Percentiles rank a stretch among this genome's conserved stretches.
Conservation (phyloP, 2,329 filamentous ascomycete genomes). For the Thielaviopsis musarum region DNA sequence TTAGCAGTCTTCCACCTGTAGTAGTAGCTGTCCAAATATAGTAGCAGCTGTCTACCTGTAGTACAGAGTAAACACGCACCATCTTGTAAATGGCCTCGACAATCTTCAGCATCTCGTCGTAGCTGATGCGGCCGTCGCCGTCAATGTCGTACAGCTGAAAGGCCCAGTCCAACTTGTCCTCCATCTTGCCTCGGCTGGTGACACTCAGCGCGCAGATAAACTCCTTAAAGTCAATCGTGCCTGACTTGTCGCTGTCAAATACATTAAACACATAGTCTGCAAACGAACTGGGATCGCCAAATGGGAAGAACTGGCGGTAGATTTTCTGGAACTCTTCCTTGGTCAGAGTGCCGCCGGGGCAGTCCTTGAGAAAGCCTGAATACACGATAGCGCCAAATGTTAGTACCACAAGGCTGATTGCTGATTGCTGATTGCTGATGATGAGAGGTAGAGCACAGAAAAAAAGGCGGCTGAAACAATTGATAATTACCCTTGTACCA, state of each 20-base stretch:
- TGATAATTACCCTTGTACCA: slow-evolving; percentile 84
- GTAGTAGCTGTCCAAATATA: too few species aligned
- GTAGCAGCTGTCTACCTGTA: background rate
- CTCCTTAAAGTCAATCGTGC: slow-evolving; percentile 98
- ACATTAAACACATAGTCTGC: slow-evolving; percentile 99
- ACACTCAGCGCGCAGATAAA: slow-evolving; percentile 97
- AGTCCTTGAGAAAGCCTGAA: slow-evolving; percentile 92
- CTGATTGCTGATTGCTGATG: too few species aligned
- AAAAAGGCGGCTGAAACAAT: slow-evolving; percentile 11
- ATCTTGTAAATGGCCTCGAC: slow-evolving; percentile 99
- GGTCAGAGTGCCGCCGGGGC: slow-evolving; percentile 86
- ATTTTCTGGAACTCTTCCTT: slow-evolving; percentile 99
- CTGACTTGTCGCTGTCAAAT: slow-evolving; percentile 93
- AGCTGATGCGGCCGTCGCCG: slow-evolving; percentile 96
- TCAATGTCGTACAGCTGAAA: slow-evolving; percentile 99
- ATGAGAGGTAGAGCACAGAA: background rate
- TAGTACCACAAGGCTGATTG: too few species aligned
- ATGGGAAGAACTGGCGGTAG: slow-evolving; percentile 98
- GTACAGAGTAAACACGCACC: slow-evolving; percentile 48
- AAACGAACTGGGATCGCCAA: slow-evolving; percentile 91
- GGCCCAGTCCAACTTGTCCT: slow-evolving; percentile 98
- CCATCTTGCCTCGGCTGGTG: slow-evolving; percentile 94
- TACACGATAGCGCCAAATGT: background rate
- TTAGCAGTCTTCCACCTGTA: background rate
- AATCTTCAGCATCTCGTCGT: slow-evolving; percentile 97